Conservation (phyloP, 371 early-diverging fungal species). For the Mucor irregularis region DNA sequence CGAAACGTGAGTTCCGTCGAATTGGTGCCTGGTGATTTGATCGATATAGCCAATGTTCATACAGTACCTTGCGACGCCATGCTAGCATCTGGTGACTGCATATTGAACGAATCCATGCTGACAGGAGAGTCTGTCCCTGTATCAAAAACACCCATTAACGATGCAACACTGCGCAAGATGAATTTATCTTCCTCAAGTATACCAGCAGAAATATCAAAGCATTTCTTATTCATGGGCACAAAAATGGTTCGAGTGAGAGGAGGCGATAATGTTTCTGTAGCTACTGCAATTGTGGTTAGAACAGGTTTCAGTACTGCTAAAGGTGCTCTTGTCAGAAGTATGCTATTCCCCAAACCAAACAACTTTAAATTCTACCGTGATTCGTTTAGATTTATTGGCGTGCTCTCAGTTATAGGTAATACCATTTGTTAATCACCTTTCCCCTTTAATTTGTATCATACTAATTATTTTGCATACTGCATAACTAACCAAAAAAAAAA, state of each 20-base stretch:
- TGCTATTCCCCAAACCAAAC: slow-evolving; percentile 94
- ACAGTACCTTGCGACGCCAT: slow-evolving; percentile 95
- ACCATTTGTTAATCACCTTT: not conserved
- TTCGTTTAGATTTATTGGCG: slow-evolving; percentile 92
- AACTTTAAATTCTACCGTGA: slow-evolving; percentile 95
- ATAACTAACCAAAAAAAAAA: too few species aligned
- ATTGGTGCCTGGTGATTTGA: slow-evolving; percentile 95
- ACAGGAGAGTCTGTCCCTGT: slow-evolving; percentile 90
- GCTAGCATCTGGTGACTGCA: slow-evolving; percentile 95
- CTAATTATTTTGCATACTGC: slow-evolving; percentile 6
- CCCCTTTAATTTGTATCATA: not conserved
- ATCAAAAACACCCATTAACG: slow-evolving; percentile 78
- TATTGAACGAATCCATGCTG: slow-evolving; percentile 98
- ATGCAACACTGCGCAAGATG: slow-evolving; percentile 66
- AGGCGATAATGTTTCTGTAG: slow-evolving; percentile 39
- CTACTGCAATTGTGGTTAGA: slow-evolving; percentile 85
- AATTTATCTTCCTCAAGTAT: slow-evolving; percentile 73
- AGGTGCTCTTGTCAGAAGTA: slow-evolving; percentile 93
- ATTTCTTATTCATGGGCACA: slow-evolving; percentile 91
- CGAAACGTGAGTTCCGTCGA: slow-evolving; percentile 74
- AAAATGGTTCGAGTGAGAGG: slow-evolving; percentile 84
- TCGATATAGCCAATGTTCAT: slow-evolving; percentile 74
- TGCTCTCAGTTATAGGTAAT: slow-evolving; percentile 74
- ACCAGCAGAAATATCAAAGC: slow-evolving; percentile 72
- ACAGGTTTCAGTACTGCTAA: slow-evolving; percentile 98